Evolutionary conservation across 768 basidiomycete species (phyloP), one percentile per base, ranked within the genome.

Genomic region (Pleurotus citrinopileatus): DNA sequence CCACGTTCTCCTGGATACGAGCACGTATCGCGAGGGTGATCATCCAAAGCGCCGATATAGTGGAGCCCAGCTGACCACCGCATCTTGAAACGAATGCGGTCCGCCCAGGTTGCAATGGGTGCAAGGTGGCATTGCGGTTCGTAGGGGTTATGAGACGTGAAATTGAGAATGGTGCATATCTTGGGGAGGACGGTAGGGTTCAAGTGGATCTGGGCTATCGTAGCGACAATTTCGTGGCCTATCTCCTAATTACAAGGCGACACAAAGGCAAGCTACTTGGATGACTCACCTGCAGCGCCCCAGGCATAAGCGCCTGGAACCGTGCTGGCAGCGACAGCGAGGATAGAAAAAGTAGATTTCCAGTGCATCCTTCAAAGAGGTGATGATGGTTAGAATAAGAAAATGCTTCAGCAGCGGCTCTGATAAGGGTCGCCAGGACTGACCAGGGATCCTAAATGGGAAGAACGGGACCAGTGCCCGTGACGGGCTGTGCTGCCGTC

Each of bases 151-250:
- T 54, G 57, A 8, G 67, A 72, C 23, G 67, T 68, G 55, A 71
- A 69, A 58, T 85, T 77, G 59, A 97, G 84, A 61, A 98, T 85
- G 25, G 73, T 67, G 59, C 88, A 91, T 52, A 97, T 71, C 27
- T 75, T 77, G 2, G 81, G 76, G 36, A 87, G 75, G 3, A 87
- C 85, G 2, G 72, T 73, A 0, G 91, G 90, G 65, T 91, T 82
- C 2, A 98, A 80, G 66, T 97, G 84, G 55, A 95, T 91, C 66
- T 98, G 89, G 1, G 96, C 96, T 54, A 98, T 89, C 3, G 94
- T 96, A 1, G 94, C 95, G 4, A 93, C 83, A 27, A 97, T 86
- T 73, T 97, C 90, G 61, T 98, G 95, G 3, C 95, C 93, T 84
- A 57, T n/a, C 20, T 12, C 15, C 22, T 25, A 38, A 47, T 32